phyloP scores from a whole-genome alignment of 208 protist species.

The Crithidia fasciculata region DNA sequence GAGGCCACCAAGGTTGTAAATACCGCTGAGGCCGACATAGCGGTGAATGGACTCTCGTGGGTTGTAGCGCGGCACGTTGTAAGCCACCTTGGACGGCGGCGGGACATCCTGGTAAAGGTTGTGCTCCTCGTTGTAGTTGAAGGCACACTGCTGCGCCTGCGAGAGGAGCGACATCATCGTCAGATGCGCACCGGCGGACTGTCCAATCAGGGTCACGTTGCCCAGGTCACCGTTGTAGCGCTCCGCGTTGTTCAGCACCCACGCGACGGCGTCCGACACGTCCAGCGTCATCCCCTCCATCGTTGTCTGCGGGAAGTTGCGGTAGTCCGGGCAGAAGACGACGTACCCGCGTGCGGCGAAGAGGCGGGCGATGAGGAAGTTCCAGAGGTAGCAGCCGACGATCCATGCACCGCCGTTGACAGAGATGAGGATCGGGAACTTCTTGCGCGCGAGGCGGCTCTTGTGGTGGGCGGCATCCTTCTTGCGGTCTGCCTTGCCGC shows the following conservation, averaged over 20 bases:
- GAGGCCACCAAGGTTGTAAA: constrained; percentile 79
- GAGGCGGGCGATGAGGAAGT: constrained; percentile 71
- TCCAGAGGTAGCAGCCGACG: constrained; percentile 85
- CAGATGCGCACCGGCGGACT: constrained; percentile 87
- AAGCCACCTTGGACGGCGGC: constrained; percentile 51
- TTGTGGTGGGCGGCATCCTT: neutral
- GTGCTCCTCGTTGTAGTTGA: constrained; percentile 33
- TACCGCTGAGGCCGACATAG: constrained; percentile 86
- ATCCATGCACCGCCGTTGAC: constrained; percentile 87
- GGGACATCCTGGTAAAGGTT: constrained; percentile 36
- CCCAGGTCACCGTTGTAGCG: constrained; percentile 86
- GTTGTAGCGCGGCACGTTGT: constrained; percentile 88
- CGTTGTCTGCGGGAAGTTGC: constrained; percentile 91
- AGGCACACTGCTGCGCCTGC: constrained; percentile 77
- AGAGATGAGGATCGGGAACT: constrained; percentile 79
- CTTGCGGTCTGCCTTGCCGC: neutral
- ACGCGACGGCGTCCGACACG: constrained; percentile 84
- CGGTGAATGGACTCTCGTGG: constrained; percentile 75
- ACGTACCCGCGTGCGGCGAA: constrained; percentile 81
- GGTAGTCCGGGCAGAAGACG: constrained; percentile 93
- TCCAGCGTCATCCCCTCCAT: constrained; percentile 92
- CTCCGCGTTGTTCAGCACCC: constrained; percentile 86
- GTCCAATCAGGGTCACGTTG: constrained; percentile 80
- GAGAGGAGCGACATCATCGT: constrained; percentile 88
- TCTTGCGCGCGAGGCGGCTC: constrained; percentile 42